These are phyloP conservation scores for Acanthamoeba royreba DNA, from an alignment of 208 protist species.

Conservation along the genomic window DNA sequence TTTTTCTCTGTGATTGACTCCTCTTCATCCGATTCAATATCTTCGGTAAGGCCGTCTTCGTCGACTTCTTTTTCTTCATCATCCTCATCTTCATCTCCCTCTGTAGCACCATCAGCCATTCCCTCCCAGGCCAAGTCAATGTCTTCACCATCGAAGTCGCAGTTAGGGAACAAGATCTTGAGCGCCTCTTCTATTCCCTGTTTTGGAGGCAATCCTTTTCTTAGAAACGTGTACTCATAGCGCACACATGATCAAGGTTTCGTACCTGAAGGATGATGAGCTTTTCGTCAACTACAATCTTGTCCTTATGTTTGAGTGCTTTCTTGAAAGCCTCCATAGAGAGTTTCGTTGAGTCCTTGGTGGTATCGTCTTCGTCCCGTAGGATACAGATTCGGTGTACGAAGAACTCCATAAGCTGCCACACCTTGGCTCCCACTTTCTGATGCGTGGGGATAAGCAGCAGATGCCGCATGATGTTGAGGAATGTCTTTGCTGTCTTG, in stretches of 20 bases:
- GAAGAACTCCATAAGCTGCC: not conserved
- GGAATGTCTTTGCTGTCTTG: not conserved
- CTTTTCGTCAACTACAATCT: not conserved
- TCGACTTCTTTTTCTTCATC: not conserved
- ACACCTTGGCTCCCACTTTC: not conserved
- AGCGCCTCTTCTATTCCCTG: not conserved
- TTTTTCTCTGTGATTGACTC: too few relatives aligned
- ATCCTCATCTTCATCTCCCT: not conserved
- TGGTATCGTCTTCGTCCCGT: not conserved
- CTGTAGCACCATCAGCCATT: not conserved
- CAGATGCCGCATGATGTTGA: not conserved
- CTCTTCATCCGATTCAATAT: not conserved
- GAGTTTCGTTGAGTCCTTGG: not conserved
- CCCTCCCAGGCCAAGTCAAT: not conserved
- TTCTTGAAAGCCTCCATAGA: not conserved
- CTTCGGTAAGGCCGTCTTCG: not conserved
- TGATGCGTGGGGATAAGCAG: not conserved
- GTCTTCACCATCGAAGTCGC: not conserved
- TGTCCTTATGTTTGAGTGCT: not conserved
- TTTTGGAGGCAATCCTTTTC: too few relatives aligned
- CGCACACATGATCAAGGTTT: too few relatives aligned
- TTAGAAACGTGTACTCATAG: too few relatives aligned
- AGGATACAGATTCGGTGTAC: not conserved
- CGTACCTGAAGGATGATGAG: not conserved
- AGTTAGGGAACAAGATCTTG: constrained; percentile 1